Evolutionary conservation across 768 basidiomycete species (phyloP).

Genomic region (Pleurotus ostreatus): DNA sequence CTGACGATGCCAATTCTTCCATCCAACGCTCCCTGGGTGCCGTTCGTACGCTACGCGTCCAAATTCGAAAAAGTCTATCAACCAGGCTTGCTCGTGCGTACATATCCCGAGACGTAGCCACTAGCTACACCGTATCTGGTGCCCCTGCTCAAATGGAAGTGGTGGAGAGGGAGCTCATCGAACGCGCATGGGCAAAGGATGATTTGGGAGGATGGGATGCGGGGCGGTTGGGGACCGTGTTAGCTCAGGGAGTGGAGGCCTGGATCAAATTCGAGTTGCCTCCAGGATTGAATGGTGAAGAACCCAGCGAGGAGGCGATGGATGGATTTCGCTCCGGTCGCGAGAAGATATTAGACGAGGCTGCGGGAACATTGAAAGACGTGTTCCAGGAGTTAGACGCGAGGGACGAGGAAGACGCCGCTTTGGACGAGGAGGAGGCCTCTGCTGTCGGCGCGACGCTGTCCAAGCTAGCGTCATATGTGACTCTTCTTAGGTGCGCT

Average conservation of each 20-base stretch:
- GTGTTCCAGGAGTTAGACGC: slow-evolving; percentile 70
- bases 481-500: slow-evolving; percentile 56
- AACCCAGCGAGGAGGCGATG: slow-evolving; percentile 19
- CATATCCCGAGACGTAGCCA: slow-evolving; percentile 49
- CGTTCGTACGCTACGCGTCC: slow-evolving; percentile 56
- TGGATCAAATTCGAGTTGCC: slow-evolving; percentile 48
- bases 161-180: slow-evolving; percentile 55
- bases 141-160: slow-evolving; percentile 57
- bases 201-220: slow-evolving; percentile 68
- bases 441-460: slow-evolving; percentile 60
- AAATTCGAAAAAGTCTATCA: slow-evolving; percentile 57
- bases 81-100: slow-evolving; percentile 65
- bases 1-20: slow-evolving; percentile 21
- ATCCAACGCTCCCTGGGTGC: slow-evolving; percentile 53
- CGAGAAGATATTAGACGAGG: slow-evolving; percentile 65
- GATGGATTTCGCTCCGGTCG: slow-evolving; percentile 21
- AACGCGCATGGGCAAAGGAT: slow-evolving; percentile 70
- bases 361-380: slow-evolving; percentile 66
- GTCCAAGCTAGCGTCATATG: slow-evolving; percentile 52
- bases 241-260: slow-evolving; percentile 50
- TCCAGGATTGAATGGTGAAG: neutral
- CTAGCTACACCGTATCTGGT: slow-evolving; percentile 55
- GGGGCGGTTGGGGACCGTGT: slow-evolving; percentile 46
- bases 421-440: slow-evolving; percentile 66
- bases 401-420: slow-evolving; percentile 46